Conservation (phyloP, 2,329 filamentous ascomycete species). For the Emmonsiellopsis sp. region DNA sequence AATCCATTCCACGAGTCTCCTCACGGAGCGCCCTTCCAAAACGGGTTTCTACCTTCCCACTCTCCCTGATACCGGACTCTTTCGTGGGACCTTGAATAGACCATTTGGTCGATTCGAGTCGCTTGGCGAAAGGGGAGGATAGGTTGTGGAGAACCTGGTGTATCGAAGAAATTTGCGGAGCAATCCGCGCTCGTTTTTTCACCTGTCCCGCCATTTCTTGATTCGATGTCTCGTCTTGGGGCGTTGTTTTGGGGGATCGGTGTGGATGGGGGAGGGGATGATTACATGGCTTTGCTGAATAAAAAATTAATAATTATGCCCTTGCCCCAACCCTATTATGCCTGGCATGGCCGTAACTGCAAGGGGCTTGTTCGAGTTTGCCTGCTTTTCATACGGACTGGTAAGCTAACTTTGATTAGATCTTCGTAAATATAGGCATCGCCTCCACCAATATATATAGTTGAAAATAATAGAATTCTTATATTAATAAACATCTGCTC, state of each 20-base stretch:
- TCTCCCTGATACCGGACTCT: conserved; percentile 39
- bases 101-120: not conserved
- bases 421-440: no score
- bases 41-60: conserved; percentile 15
- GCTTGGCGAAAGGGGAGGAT: conserved; percentile 24
- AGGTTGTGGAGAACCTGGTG: conserved; percentile 33
- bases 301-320: not conserved
- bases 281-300: conserved; percentile 34
- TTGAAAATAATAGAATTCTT: no score
- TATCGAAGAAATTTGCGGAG: conserved; percentile 12
- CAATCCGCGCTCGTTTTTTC: conserved; percentile 15
- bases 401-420: no score
- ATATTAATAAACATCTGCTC: no score
- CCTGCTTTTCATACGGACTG: no score
- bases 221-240: conserved; percentile 29
- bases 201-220: conserved; percentile 12
- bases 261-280: conserved; percentile 33
- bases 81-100: conserved; percentile 7
- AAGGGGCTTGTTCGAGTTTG: no score
- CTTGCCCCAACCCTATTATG: not conserved
- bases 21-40: conserved; percentile 28
- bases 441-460: no score
- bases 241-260: conserved; percentile 15
- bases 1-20: conserved; percentile 52
- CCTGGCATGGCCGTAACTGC: not conserved